phyloP scores from a whole-genome alignment of 73 alveolate genomes.

The Paramecium primaurelia region DNA sequence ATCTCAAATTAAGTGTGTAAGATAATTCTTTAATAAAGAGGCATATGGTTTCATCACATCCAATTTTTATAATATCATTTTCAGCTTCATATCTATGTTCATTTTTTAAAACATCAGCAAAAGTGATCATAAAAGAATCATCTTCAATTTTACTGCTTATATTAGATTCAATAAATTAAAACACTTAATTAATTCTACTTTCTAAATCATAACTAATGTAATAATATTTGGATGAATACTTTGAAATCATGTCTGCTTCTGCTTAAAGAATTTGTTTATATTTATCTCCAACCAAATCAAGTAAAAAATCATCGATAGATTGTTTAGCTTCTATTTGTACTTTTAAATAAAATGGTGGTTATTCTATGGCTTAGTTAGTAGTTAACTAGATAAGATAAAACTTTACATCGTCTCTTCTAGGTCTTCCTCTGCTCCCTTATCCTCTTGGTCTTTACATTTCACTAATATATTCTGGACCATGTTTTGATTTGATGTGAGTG shows the following conservation, averaged over 20 bases:
- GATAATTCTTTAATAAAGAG: neutral
- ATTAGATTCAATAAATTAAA: neutral
- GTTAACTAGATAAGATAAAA: neutral
- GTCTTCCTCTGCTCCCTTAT: slow-evolving; percentile 38
- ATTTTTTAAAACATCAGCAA: neutral
- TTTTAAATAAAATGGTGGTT: neutral
- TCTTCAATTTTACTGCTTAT: neutral
- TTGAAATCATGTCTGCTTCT: neutral
- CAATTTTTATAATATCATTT: neutral
- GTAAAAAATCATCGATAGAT: slow-evolving; percentile 1
- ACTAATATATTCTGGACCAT: neutral
- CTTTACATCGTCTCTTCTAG: slow-evolving; percentile 35
- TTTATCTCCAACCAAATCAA: neutral
- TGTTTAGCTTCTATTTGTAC: neutral
- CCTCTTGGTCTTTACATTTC: neutral
- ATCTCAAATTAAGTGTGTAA: neutral
- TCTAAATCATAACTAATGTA: neutral
- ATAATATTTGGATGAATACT: neutral
- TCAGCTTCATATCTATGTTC: neutral
- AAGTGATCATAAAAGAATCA: neutral
- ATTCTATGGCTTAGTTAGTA: neutral
- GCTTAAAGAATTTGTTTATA: neutral
- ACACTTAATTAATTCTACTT: neutral
- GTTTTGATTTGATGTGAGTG: slow-evolving; percentile 90
- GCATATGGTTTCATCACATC: neutral